A percentile compares a stretch with the other conserved stretches of the same genome.
Conservation (phyloP, 345 rosid genomes). For the Eutrema yunnanense region DNA sequence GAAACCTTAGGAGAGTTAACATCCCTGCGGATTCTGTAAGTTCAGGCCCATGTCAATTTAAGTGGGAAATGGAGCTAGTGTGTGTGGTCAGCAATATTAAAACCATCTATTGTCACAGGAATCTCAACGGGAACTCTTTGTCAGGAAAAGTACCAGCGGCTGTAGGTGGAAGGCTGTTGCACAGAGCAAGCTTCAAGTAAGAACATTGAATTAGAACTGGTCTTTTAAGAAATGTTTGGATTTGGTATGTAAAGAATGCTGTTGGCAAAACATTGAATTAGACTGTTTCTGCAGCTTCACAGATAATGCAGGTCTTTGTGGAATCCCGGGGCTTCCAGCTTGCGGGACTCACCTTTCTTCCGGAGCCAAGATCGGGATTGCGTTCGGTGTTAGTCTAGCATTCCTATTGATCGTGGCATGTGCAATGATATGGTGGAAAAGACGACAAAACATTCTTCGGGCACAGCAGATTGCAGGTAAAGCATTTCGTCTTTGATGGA, state of each 20-base stretch:
- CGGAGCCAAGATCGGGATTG: slow-evolving; percentile 78
- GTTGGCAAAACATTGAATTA: neutral
- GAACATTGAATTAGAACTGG: slow-evolving; percentile 13
- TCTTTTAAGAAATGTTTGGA: no score
- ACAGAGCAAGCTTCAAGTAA: slow-evolving; percentile 96
- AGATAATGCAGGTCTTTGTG: slow-evolving; percentile 90
- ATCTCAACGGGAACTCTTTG: slow-evolving; percentile 84
- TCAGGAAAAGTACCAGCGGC: slow-evolving; percentile 86
- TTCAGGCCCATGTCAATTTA: neutral
- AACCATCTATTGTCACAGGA: slow-evolving; percentile 40
- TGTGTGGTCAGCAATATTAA: neutral
- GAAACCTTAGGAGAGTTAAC: slow-evolving; percentile 80
- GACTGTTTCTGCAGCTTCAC: slow-evolving; percentile 66
- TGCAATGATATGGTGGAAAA: slow-evolving; percentile 71
- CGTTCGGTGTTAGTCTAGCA: slow-evolving; percentile 47
- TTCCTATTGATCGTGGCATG: slow-evolving; percentile 55
- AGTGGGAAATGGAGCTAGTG: neutral
- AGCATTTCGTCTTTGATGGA: neutral
- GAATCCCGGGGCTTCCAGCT: slow-evolving; percentile 83
- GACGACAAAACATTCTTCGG: slow-evolving; percentile 87
- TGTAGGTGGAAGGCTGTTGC: slow-evolving; percentile 88
- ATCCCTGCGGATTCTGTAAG: slow-evolving; percentile 68
- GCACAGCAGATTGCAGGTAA: slow-evolving; percentile 81
- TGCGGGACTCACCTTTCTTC: slow-evolving; percentile 81
- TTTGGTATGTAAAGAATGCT: neutral